Base-by-base conservation (phyloP, 2,329 filamentous ascomycete genomes). In the Arthrinium puccinioides region DNA sequence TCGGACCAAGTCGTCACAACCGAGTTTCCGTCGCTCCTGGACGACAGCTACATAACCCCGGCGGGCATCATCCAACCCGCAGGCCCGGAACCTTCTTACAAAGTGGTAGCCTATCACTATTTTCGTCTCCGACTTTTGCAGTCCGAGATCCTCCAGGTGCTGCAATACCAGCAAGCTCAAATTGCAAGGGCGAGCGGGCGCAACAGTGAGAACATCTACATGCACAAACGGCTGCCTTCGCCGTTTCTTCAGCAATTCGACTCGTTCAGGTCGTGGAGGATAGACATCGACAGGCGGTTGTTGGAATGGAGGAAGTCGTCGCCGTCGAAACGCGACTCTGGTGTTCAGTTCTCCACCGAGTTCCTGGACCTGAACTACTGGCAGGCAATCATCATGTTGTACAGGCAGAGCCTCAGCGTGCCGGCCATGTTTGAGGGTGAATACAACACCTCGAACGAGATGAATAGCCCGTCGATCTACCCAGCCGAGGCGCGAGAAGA, bases 1-100 rank as follows among this genome's bases (percentile, higher is more conserved):
- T 89, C 84, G n/a, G 92, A 97, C 63, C 86, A 94, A 56, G 87
- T 94, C 45, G 87, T 97, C 51, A 97, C 90, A 11, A 96, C 90
- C 1, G 87, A 95, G 53, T 94, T 96, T 47, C 90, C 90, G 2
- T 95, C 87, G 4, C 62, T 89, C 37, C 69, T 95, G 26, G 89
- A 96, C 51, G 90, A 97, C 60, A 76, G 79, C 43, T 89, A 84
- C 55, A 95, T 97, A 52, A 94, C 87, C 1, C 78, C 81, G 8
- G 70, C 72, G 14, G 89, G 90, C 9, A 83, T 96, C 49, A 51
- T 78, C 21, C 70, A 76, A 9, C 74, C 79, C 3, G 68, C 73
- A 1, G 73, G 76, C 32, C 66, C 68, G 11, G 73, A 75, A 39
- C 79, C 87, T 4, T 92, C 83, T 38, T 97, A 95, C 62, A 97